These are phyloP conservation scores for Solanum peruvianum DNA, from an alignment of 257 asterid genomes.

Conservation along the genomic window DNA sequence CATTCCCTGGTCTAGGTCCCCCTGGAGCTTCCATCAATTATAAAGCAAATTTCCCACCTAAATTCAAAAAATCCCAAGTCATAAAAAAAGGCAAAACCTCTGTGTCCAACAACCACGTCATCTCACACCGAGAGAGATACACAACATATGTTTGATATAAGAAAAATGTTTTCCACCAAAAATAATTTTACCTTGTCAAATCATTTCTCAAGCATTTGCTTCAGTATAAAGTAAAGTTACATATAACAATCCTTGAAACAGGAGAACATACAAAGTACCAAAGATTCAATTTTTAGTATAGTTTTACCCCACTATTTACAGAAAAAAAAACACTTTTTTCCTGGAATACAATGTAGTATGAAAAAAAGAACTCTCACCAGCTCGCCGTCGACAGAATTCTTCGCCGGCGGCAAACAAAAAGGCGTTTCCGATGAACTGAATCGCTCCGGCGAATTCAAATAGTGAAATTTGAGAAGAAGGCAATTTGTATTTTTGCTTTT, in stretches of 20 bases:
- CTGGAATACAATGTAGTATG: background rate
- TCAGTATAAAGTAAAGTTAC: background rate
- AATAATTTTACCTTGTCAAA: background rate
- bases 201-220: background rate
- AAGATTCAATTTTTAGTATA: background rate
- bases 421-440: background rate
- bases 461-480: background rate
- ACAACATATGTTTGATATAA: background rate
- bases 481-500: background rate
- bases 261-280: background rate
- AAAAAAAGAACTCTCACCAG: background rate
- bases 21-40: slow-evolving; percentile 70
- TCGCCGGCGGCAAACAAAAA: background rate
- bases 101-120: background rate
- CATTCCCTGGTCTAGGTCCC: slow-evolving; percentile 76
- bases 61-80: background rate
- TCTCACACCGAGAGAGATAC: background rate
- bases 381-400: background rate
- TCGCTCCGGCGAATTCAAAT: background rate
- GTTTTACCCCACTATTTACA: background rate
- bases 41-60: background rate
- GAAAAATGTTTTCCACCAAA: background rate
- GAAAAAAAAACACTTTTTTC: background rate
- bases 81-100: background rate
- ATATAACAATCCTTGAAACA: background rate